Evolutionary conservation across 441 rosid species (phyloP), one percentile per base, ranked within the genome.

Genomic region (Biscutella auriculata): DNA sequence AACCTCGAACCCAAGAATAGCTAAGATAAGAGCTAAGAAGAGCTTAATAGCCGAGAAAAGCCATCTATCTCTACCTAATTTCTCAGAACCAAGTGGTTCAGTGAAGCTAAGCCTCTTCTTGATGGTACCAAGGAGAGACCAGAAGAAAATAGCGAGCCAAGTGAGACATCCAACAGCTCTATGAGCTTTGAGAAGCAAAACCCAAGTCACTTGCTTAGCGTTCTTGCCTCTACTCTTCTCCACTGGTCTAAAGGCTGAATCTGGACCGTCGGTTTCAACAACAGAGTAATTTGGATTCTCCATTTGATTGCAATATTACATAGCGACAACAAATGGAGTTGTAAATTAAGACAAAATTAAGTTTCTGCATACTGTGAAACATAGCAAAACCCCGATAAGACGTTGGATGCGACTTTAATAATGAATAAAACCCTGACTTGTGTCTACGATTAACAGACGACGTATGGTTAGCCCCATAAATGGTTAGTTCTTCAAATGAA

Each of bases 151-250:
- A 33, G 83, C 93, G 8, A 86, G 25, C 93, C 87, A 82, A 67
- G 95, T 77, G 46, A 89, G 77, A 60, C 87, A 89, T 7, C 95
- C 93, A 35, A 84, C 87, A 19, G 93, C 97, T 66, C 76, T 78
- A 13, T 89, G 85, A 74, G 93, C 97, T 57, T 86, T 89, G 39
- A 89, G 93, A 54, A 89, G 95, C 71, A 89, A 66, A 46, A 89
- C 90, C 97, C 97, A 89, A 14, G 84, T 86, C 10, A 89, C 84
- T 57, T 89, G 95, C 79, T 81, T 89, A 0, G 95, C 97, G 70
- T 86, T 89, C 46, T 82, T 86, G 66, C 82, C 92, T 76, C 97
- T 75, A 67, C 76, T 78, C 82, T 73, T 89, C 60, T 84, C 97
- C 43, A 82, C 85, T 0, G 93, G 85, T 73, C 78, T 67, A 63